Evolutionary conservation across 352 stramenopile genomes (phyloP).

Genomic region (Pythium sukuiense): DNA sequence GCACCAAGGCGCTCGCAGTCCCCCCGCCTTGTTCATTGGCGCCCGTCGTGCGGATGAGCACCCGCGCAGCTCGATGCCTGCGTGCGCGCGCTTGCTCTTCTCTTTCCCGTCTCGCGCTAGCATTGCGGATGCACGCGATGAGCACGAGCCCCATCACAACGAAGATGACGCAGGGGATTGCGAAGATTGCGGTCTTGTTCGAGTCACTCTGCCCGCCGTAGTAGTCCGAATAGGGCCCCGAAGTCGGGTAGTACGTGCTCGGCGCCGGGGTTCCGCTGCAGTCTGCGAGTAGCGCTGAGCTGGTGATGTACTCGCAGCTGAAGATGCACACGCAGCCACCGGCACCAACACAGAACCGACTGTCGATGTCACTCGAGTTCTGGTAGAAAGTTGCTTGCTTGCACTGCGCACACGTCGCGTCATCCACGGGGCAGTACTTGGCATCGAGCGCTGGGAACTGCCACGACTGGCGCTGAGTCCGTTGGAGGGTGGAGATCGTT

Average conservation of each 20-base stretch:
- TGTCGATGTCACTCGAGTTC: neutral
- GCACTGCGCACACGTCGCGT: constrained; percentile 7
- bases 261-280: neutral
- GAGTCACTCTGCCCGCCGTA: neutral
- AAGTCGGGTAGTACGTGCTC: too few species aligned
- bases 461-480: neutral
- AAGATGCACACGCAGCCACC: constrained; percentile 13
- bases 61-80: neutral
- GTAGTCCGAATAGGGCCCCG: too few species aligned
- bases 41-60: too few species aligned
- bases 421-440: constrained; percentile 12
- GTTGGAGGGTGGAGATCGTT: neutral
- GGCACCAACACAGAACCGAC: constrained; percentile 15
- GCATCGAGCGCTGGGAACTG: constrained; percentile 2
- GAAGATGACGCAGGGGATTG: neutral
- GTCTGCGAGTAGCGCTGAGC: neutral
- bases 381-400: neutral
- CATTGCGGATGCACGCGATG: neutral
- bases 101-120: neutral
- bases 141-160: neutral
- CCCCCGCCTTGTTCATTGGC: too few species aligned
- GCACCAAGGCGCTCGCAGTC: too few species aligned
- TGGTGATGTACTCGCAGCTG: constrained; percentile 8
- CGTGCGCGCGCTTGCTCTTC: neutral
- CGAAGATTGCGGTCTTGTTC: neutral